Conservation (phyloP, 306 rosid genomes). For the Vicia faba region DNA sequence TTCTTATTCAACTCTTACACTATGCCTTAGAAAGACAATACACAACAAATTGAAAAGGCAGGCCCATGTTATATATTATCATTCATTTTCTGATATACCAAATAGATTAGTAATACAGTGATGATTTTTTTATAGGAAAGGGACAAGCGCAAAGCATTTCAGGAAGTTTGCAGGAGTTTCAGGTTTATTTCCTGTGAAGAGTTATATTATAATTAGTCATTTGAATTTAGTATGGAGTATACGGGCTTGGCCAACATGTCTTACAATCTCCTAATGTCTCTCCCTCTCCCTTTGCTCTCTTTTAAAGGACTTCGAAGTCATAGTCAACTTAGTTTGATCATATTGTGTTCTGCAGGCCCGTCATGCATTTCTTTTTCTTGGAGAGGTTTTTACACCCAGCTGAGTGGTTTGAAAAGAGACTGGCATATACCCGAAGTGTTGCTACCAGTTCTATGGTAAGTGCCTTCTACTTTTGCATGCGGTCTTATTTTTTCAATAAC, state of each 20-base stretch:
- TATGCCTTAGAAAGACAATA: conserved; percentile 11
- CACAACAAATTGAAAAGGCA: conserved; percentile 23
- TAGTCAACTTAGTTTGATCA: conserved; percentile 28
- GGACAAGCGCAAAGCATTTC: conserved; percentile 90
- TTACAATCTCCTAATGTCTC: conserved; percentile 1
- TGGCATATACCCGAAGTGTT: conserved; percentile 84
- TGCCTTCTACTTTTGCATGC: conserved; percentile 33
- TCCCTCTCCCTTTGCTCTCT: not conserved
- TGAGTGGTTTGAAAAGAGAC: conserved; percentile 97
- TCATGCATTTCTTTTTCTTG: conserved; percentile 93
- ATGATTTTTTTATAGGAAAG: conserved; percentile 61
- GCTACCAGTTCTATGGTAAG: conserved; percentile 96
- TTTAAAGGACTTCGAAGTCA: conserved; percentile 8
- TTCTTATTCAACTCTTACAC: conserved; percentile 15
- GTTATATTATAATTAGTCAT: not conserved
- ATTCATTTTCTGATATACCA: conserved; percentile 23
- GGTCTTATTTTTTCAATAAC: conserved; percentile 12
- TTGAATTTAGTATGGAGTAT: not conserved
- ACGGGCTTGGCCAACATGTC: not conserved
- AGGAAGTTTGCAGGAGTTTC: conserved; percentile 62
- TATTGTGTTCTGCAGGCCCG: conserved; percentile 68
- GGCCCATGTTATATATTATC: conserved; percentile 5
- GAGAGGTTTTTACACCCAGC: conserved; percentile 91
- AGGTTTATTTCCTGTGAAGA: conserved; percentile 32
- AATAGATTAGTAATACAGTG: conserved; percentile 2